Conservation (phyloP, 345 rosid genomes). For the Hypericum androsaemum region DNA sequence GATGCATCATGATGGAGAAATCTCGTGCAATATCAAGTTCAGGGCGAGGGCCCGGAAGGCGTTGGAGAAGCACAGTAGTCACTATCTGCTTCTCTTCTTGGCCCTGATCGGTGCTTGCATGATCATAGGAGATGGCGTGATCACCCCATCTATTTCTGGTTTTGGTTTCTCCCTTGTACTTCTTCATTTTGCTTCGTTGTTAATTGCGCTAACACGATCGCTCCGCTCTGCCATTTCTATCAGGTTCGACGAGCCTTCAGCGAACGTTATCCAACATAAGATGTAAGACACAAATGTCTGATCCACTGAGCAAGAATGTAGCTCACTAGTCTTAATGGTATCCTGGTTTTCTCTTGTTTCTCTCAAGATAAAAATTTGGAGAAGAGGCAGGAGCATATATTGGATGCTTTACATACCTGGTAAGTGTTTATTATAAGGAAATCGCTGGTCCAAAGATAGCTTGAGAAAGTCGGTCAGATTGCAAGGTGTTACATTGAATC, state of each 20-base stretch:
- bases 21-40: too few relatives aligned
- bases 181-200: background rate
- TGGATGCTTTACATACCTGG: conserved; percentile 28
- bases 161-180: conserved; percentile 3
- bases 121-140: too few relatives aligned
- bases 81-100: conserved; percentile 37
- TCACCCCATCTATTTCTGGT: conserved; percentile 64
- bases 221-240: conserved; percentile 29
- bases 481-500: too few relatives aligned
- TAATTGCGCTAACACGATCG: too few relatives aligned
- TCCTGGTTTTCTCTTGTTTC: conserved; percentile 7
- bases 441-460: background rate
- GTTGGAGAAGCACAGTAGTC: conserved; percentile 32
- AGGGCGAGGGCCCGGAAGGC: conserved; percentile 31
- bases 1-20: conserved; percentile 17
- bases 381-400: conserved; percentile 12
- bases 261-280: conserved; percentile 26
- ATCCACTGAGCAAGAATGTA: background rate
- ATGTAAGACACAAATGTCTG: conserved; percentile 31
- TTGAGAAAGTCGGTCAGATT: background rate
- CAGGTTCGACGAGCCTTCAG: conserved; percentile 43
- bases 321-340: background rate
- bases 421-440: conserved; percentile 14
- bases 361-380: conserved; percentile 31
- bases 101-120: too few relatives aligned